These are phyloP conservation scores for Spathaspora hagerdaliae DNA, from an alignment of 805 yeast species.

Conservation along the genomic window DNA sequence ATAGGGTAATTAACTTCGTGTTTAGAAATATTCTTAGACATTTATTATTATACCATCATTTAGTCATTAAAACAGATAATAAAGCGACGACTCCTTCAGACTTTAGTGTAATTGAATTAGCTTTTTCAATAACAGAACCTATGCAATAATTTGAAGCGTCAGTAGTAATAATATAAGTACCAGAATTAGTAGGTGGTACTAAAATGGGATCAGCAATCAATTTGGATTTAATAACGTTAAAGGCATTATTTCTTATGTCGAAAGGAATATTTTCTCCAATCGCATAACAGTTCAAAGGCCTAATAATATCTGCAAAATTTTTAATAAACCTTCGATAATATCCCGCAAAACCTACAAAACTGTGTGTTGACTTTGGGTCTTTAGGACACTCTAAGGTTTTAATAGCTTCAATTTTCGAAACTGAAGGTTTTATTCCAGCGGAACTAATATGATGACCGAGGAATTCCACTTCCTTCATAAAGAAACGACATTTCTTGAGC, in stretches of 20 bases:
- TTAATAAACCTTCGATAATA: not conserved
- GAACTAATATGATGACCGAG: not conserved
- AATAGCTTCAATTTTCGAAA: not conserved
- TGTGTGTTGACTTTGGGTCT: not conserved
- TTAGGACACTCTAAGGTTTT: not conserved
- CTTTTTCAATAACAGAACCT: conserved; percentile 1
- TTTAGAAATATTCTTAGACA: too few species aligned
- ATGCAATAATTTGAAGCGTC: not conserved
- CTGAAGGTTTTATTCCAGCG: not conserved
- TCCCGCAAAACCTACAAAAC: not conserved
- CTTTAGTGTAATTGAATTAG: not conserved
- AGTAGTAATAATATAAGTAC: not conserved
- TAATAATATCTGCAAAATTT: not conserved
- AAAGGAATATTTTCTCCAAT: too few species aligned
- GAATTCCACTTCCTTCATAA: not conserved
- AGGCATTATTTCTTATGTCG: too few species aligned
- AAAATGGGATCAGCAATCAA: not conserved
- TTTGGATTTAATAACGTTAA: too few species aligned
- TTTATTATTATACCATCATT: too few species aligned
- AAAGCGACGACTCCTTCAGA: not conserved
- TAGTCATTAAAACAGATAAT: too few species aligned
- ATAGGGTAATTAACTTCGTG: conserved; percentile 9
- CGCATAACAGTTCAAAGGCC: too few species aligned
- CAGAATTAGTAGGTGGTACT: not conserved
- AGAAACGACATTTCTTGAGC: not conserved